These are phyloP conservation scores for Crithidia brevicula DNA, from an alignment of 208 protist genomes.

Conservation along the genomic window DNA sequence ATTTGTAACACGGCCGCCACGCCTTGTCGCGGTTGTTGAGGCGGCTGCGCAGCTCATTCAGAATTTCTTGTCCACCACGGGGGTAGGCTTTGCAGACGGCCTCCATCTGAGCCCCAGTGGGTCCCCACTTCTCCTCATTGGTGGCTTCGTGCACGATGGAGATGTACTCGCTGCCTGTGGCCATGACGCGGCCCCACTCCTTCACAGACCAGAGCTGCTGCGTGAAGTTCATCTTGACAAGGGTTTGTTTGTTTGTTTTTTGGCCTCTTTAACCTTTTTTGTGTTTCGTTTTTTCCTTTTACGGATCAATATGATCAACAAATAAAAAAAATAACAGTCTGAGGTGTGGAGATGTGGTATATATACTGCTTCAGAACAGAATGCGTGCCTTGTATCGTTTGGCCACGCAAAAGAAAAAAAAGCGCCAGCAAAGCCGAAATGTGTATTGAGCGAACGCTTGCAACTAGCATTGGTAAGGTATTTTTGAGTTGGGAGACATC, in stretches of 20 bases:
- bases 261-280: too few relatives aligned
- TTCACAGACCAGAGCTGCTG: slow-evolving; percentile 70
- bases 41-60: slow-evolving; percentile 82
- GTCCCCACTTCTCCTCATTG: slow-evolving; percentile 91
- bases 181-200: slow-evolving; percentile 86
- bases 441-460: too few relatives aligned
- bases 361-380: too few relatives aligned
- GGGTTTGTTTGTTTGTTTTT: neutral
- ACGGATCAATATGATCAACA: too few relatives aligned
- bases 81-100: slow-evolving; percentile 73
- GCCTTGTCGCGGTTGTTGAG: slow-evolving; percentile 85
- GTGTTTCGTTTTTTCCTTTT: too few relatives aligned
- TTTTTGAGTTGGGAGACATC: too few relatives aligned
- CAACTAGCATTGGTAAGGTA: too few relatives aligned
- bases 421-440: neutral
- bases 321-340: too few relatives aligned
- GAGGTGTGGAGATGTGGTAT: too few relatives aligned
- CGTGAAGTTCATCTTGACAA: slow-evolving; percentile 50
- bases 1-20: slow-evolving; percentile 90
- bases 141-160: slow-evolving; percentile 79
- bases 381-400: too few relatives aligned
- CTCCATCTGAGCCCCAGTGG: slow-evolving; percentile 90
- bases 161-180: slow-evolving; percentile 71
- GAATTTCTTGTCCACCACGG: slow-evolving; percentile 63
- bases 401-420: neutral